Base-by-base conservation (phyloP, 75 land plant species). In the Pseudotsuga menziesii region DNA sequence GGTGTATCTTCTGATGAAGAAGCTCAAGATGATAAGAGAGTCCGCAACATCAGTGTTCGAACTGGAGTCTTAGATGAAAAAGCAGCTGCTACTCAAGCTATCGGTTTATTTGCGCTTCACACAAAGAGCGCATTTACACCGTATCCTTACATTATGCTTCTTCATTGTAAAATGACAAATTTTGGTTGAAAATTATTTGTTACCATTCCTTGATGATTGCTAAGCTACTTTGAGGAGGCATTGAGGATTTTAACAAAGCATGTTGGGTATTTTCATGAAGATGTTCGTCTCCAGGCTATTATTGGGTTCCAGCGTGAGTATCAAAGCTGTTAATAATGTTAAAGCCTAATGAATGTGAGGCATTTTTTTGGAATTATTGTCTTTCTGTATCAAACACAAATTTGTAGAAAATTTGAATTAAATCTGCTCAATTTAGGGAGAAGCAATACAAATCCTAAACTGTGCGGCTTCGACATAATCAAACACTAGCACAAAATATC, bases 31-130 rank as follows among this genome's bases (percentile, higher is more conserved):
- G 93, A 94, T 66, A 93, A 89, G 64, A 84, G 94, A 81, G 93
- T 94, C 54, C 90, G 98, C 17, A 94, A 97, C 77, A 90, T 97
- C 63, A 97, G 99, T 88, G 87, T 97, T 29, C 85, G 99, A 81
- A 97, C 99, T 71, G 99, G 99, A 25, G 95, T 97, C 57, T 84
- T 97, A 86, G 99, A 97, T 92, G 99, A 97, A 83, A 97, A 97
- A 70, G 99, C 99, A 78, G 99, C 99, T 62, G 99, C 99, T 26
- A 97, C 99, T 29, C 99, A 97, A 78, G 98, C 99, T 57, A 90
- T 97, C 80, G 99, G 99, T 27, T 60, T 89, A 58, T 94, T 90
- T 87, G 98, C 99, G n/a, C 85, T 87, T 25, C 99, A 97, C 64
- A 84, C 95, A 3, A 97, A 92, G 79, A 80, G 77, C 57, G 84